Evolutionary conservation across 441 rosid species (phyloP).

Genomic region (Oxalis stricta): DNA sequence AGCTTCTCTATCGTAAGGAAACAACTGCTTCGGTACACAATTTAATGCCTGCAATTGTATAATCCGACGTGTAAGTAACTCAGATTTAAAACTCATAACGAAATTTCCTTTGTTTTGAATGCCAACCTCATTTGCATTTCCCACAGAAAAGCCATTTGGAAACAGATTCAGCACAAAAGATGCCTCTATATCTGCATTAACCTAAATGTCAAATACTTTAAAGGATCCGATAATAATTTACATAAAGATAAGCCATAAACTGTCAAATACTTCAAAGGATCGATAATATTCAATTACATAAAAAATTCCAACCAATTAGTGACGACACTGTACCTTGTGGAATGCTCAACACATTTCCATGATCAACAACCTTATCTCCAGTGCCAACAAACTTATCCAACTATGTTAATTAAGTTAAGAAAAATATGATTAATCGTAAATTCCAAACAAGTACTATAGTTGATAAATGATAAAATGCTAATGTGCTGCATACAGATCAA

Average conservation of each 20-base stretch:
- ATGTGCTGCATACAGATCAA: too few relatives aligned
- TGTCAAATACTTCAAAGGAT: background rate
- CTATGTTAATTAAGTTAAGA: too few relatives aligned
- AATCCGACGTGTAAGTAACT: background rate
- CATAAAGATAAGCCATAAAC: conserved; percentile 1
- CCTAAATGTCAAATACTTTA: background rate
- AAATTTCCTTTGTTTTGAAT: background rate
- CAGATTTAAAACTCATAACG: background rate
- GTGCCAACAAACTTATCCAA: conserved; percentile 4
- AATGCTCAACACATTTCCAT: background rate
- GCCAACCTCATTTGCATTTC: conserved; percentile 15
- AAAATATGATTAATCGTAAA: too few relatives aligned
- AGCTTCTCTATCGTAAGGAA: conserved; percentile 14
- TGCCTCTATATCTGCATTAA: conserved; percentile 16
- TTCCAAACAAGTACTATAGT: too few relatives aligned
- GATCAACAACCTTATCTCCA: conserved; percentile 6
- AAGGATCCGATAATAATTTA: background rate
- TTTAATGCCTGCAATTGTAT: conserved; percentile 8
- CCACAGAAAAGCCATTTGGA: conserved; percentile 17
- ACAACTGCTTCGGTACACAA: conserved; percentile 9
- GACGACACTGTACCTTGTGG: conserved; percentile 11
- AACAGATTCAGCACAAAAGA: conserved; percentile 17
- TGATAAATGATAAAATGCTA: too few relatives aligned
- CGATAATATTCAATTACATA: background rate
- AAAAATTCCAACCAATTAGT: too few relatives aligned